Base-by-base conservation (phyloP, 495 filamentous ascomycete genomes). In the Penicillium samsonianum region DNA sequence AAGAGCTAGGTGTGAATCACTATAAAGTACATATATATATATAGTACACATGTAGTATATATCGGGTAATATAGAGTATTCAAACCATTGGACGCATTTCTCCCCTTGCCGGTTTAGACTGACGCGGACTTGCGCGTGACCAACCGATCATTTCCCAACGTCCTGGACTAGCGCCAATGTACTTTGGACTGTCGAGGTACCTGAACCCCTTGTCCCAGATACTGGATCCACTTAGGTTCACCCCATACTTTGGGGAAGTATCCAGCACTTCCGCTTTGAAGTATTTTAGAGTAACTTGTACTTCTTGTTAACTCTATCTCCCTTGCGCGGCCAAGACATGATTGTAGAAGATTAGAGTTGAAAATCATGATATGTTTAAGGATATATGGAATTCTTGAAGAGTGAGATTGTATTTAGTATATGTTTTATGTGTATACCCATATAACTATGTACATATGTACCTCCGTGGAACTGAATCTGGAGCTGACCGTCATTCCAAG, bases 51-150 rank as follows among this genome's bases (percentile, higher is more conserved):
- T n/a, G n/a, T 25, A 25, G 23, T 31, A 12, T 31, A 16, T 5
- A 48, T 48, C 26, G 45, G 28, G n/a, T 48, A 48, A 48, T 48
- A 48, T 48, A n/a, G 16, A 33, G 2, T 25, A 25, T 33, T 33
- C 12, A 33, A 33, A 10, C 10, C 30, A 12, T 31, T 31, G 30
- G 30, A 31, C 30, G 30, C 11, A 33, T 33, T 33, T 33, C 30
- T 33, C 30, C 30, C 30, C 30, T 33, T 33, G 30, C 30, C 30
- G 30, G 30, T 33, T 33, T 33, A 31, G 30, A 12, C 30, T 33
- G 35, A 54, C 44, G 49, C 52, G 49, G 47, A 47, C 28, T 45
- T 41, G 63, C 72, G 70, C 70, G 72, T 76, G 73, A 76, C 72
- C 67, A 52, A 70, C 61, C 56, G 65, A 70, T 75, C 71, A 50